These are phyloP conservation scores for Aspergillus sp. DNA, from an alignment of 2,329 filamentous ascomycete genomes.

Conservation along the genomic window DNA sequence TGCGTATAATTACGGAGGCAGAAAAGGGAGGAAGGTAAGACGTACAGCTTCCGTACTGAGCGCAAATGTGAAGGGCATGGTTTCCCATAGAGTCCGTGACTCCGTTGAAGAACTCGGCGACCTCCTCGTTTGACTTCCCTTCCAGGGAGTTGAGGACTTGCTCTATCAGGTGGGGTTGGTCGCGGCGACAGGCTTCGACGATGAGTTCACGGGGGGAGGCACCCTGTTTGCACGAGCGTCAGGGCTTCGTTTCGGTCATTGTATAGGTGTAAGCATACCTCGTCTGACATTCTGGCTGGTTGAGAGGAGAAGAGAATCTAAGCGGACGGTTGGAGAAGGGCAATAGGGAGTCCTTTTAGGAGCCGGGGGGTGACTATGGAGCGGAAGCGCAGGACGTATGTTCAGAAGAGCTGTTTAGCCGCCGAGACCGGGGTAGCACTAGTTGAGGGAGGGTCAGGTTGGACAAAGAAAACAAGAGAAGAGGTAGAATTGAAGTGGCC, in stretches of 20 bases:
- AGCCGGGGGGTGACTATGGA: not conserved
- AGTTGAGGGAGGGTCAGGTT: not conserved
- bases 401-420: not conserved
- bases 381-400: not conserved
- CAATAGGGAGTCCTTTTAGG: not conserved
- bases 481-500: not conserved
- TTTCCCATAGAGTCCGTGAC: slow-evolving; percentile 86
- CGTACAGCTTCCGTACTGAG: slow-evolving; percentile 81
- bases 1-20: not conserved
- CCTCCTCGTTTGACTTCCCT: slow-evolving; percentile 62
- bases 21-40: slow-evolving; percentile 23
- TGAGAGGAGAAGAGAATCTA: not conserved
- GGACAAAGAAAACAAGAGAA: not conserved
- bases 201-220: slow-evolving; percentile 83
- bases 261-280: slow-evolving; percentile 36
- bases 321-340: not conserved
- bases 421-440: not conserved
- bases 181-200: slow-evolving; percentile 88
- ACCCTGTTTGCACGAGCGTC: slow-evolving; percentile 59
- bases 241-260: slow-evolving; percentile 14
- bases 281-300: slow-evolving; percentile 45
- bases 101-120: slow-evolving; percentile 80
- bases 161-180: slow-evolving; percentile 84
- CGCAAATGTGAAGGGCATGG: slow-evolving; percentile 87
- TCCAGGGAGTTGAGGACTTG: slow-evolving; percentile 70